Percentiles rank a stretch among this genome's conserved stretches.
These are phyloP conservation scores for Globisporangium cystogenes DNA, from an alignment of 352 stramenopile species.

Conservation along the genomic window DNA sequence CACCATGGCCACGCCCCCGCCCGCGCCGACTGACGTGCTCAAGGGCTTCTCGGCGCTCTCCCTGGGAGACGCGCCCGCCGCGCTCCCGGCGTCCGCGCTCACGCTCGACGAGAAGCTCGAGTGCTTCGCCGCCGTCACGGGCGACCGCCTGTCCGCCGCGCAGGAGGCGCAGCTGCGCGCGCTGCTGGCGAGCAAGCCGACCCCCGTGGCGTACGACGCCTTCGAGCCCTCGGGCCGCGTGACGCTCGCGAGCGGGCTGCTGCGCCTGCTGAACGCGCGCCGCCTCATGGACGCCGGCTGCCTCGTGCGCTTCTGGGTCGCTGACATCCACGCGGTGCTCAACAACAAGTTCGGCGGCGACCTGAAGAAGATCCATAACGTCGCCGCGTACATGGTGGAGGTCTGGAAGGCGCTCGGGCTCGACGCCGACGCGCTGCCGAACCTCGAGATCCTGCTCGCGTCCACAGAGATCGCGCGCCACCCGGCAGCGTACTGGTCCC, in stretches of 20 bases:
- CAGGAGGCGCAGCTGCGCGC: slow-evolving; percentile 67
- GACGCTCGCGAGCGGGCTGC: slow-evolving; percentile 95
- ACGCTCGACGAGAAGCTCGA: slow-evolving; percentile 60
- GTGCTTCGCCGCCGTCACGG: slow-evolving; percentile 50
- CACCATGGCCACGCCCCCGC: slow-evolving; percentile 31
- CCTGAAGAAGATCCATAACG: slow-evolving; percentile 94
- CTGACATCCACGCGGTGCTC: slow-evolving; percentile 98
- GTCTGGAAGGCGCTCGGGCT: slow-evolving; percentile 99
- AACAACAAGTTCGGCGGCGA: slow-evolving; percentile 99
- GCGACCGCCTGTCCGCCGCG: slow-evolving; percentile 28
- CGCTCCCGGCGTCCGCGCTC: slow-evolving; percentile 26
- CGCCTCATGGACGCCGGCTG: slow-evolving; percentile 87
- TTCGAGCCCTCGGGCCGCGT: slow-evolving; percentile 98
- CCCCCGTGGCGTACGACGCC: slow-evolving; percentile 95
- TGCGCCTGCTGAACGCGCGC: slow-evolving; percentile 94
- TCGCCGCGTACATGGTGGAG: slow-evolving; percentile 96
- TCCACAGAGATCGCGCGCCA: slow-evolving; percentile 91
- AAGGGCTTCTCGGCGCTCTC: slow-evolving; percentile 51
- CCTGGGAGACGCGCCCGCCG: slow-evolving; percentile 21
- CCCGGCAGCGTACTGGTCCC: slow-evolving; percentile 89
- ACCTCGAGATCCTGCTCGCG: slow-evolving; percentile 98
- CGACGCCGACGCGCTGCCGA: slow-evolving; percentile 81
- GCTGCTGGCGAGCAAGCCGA: slow-evolving; percentile 73
- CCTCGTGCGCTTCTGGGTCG: slow-evolving; percentile 98
- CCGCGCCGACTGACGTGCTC: slow-evolving; percentile 27